phyloP scores from a whole-genome alignment of 139 green algal genomes.

The Limnomonas spitsbergensis region DNA sequence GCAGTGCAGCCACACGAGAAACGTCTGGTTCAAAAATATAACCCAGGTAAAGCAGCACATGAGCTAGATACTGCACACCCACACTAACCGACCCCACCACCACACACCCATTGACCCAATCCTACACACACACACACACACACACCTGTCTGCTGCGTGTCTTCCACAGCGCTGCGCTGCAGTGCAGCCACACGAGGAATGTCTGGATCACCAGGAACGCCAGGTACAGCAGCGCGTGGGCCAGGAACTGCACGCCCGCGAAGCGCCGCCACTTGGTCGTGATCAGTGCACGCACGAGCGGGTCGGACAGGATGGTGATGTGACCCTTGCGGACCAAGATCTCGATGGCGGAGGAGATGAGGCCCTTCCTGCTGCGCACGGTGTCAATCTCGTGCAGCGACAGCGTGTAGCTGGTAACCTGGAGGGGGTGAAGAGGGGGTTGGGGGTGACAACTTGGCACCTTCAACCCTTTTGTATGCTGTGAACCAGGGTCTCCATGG shows the following conservation, averaged over 20 bases:
- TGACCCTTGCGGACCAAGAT: slow-evolving; percentile 35
- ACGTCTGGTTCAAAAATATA: slow-evolving; percentile 38
- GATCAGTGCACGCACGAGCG: slow-evolving; percentile 49
- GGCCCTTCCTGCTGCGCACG: slow-evolving; percentile 24
- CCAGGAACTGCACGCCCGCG: slow-evolving; percentile 31
- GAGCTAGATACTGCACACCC: slow-evolving; percentile 37
- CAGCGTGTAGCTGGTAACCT: slow-evolving; percentile 50
- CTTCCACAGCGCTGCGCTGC: not conserved
- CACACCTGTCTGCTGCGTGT: not conserved
- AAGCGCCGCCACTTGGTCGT: slow-evolving; percentile 56
- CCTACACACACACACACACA: not conserved
- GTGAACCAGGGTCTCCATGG: slow-evolving; percentile 45
- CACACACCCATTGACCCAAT: too few relatives aligned
- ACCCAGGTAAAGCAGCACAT: slow-evolving; percentile 30
- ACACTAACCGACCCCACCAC: too few relatives aligned
- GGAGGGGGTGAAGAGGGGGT: not conserved
- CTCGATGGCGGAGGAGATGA: slow-evolving; percentile 48
- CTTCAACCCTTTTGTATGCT: too few relatives aligned
- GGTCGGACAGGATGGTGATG: slow-evolving; percentile 46
- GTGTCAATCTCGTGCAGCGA: slow-evolving; percentile 59
- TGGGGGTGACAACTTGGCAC: too few relatives aligned
- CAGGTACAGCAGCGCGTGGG: slow-evolving; percentile 33
- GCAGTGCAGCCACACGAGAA: slow-evolving; percentile 44
- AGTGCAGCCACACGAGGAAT: slow-evolving; percentile 46
- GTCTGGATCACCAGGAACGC: slow-evolving; percentile 38